Percentiles rank a stretch among this genome's conserved stretches.
phyloP scores from a whole-genome alignment of 805 yeast species.

The Myxozyma lipomycoides region DNA sequence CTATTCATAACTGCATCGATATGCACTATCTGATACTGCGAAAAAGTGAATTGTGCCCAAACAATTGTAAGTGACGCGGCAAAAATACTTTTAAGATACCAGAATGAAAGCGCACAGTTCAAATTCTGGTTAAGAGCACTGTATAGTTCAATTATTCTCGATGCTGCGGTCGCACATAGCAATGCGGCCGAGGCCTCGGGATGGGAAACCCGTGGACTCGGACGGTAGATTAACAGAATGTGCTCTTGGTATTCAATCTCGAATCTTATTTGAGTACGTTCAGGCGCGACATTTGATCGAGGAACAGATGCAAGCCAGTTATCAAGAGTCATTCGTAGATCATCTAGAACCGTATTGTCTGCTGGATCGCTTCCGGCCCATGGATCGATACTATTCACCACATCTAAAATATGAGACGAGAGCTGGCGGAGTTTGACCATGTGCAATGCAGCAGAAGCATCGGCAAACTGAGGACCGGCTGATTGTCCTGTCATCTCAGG shows the following conservation, averaged over 20 bases:
- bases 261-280: constrained; percentile 15
- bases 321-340: constrained; percentile 10
- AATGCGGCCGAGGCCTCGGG: constrained; percentile 14
- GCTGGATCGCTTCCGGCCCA: background rate
- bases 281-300: constrained; percentile 14
- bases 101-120: constrained; percentile 8
- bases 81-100: constrained; percentile 12
- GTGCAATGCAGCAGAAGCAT: constrained; percentile 17
- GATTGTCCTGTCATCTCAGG: constrained; percentile 6
- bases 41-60: constrained; percentile 16
- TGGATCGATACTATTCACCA: background rate
- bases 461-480: constrained; percentile 4
- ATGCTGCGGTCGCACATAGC: constrained; percentile 14
- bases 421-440: constrained; percentile 21
- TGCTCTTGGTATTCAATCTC: constrained; percentile 25
- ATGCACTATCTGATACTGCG: background rate
- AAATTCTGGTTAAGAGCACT: constrained; percentile 1
- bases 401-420: constrained; percentile 6
- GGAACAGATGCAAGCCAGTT: constrained; percentile 13
- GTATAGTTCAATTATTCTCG: constrained; percentile 16
- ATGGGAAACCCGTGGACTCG: constrained; percentile 14
- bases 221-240: constrained; percentile 21
- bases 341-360: constrained; percentile 7
- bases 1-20: constrained; percentile 1
- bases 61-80: constrained; percentile 20